Base-by-base conservation (phyloP, 1,284 basidiomycete genomes). In the Cryptococcus sp. region DNA sequence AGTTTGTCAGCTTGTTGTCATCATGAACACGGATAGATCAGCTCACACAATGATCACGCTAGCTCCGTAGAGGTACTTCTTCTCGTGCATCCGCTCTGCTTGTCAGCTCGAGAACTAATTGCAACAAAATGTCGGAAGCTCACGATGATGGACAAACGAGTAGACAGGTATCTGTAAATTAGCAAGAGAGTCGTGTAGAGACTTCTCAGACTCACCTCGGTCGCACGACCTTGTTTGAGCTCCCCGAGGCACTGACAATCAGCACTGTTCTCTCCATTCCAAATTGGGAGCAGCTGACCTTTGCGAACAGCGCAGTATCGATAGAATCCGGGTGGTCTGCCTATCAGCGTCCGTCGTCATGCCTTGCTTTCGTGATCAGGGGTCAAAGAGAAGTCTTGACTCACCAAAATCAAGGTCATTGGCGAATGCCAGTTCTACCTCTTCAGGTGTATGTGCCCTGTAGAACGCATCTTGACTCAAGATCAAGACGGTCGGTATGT, bases 21-120 rank as follows among this genome's bases (percentile, higher is more conserved):
- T 31, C 4, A 9, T 5, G 26, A 42, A 18, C 7, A 9, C 5
- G 16, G 12, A 22, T 31, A 28, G 9, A 25, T 21, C 7, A 42
- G 6, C 18, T 38, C 55, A 65, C 85, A 87, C 81, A 54, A 97
- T 93, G 60, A 97, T 86, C 41, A 97, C 87, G n/a, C 86, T 83
- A 4, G 92, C 91, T 1, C 94, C 94, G 69, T 97, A 98, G 1
- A 97, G 76, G 72, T 97, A 95, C 63, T 89, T 87, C 28, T 81
- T 87, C 65, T 94, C 88, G 3, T 82, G 77, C 48, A 87, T 73
- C 31, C 94, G 80, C 66, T 97, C 69, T 71, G 38, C 25, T 12
- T 11, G 35, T 58, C 43, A 60, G 47, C 38, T 23, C 5, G 6
- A 21, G 12, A 34, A 33, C 18, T 9, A 14, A 33, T 23, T 26